These are phyloP conservation scores for Tolypocladium endophyticum DNA, from an alignment of 2,329 filamentous ascomycete genomes.

Conservation along the genomic window DNA sequence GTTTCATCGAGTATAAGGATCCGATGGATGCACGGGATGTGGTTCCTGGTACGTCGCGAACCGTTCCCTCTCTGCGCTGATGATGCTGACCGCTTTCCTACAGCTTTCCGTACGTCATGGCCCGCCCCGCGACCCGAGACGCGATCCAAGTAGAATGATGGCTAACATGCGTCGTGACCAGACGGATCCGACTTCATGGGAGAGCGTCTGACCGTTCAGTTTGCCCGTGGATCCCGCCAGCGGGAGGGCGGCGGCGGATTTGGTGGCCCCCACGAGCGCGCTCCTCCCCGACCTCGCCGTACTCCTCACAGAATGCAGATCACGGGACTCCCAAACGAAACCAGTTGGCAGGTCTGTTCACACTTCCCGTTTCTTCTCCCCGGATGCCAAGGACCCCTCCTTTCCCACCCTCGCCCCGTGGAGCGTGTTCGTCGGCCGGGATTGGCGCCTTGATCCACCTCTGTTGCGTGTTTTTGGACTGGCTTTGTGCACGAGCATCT, in stretches of 20 bases:
- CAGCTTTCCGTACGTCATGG: conserved; percentile 51
- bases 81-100: conserved; percentile 12
- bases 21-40: conserved; percentile 97
- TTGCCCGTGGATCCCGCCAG: conserved; percentile 73
- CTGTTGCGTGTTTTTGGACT: conserved; percentile 8
- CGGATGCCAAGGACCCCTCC: conserved; percentile 28
- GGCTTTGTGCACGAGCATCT: conserved; percentile 13
- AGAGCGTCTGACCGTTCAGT: conserved; percentile 94
- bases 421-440: conserved; percentile 12
- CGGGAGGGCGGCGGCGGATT: conserved; percentile 34
- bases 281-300: conserved; percentile 69
- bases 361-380: conserved; percentile 47
- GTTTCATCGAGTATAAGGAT: conserved; percentile 99
- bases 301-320: conserved; percentile 97
- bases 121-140: background rate
- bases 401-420: conserved; percentile 17
- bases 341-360: conserved; percentile 99
- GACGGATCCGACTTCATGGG: conserved; percentile 98
- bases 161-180: conserved; percentile 26
- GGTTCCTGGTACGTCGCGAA: conserved; percentile 68
- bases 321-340: conserved; percentile 91
- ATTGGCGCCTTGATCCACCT: conserved; percentile 7
- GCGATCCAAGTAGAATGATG: background rate
- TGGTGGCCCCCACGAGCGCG: conserved; percentile 43
- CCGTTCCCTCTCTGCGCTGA: background rate